Percentiles rank a stretch among this genome's conserved stretches.
phyloP scores from a whole-genome alignment of 2,329 filamentous ascomycete species.

The Furcasterigmium sp. region DNA sequence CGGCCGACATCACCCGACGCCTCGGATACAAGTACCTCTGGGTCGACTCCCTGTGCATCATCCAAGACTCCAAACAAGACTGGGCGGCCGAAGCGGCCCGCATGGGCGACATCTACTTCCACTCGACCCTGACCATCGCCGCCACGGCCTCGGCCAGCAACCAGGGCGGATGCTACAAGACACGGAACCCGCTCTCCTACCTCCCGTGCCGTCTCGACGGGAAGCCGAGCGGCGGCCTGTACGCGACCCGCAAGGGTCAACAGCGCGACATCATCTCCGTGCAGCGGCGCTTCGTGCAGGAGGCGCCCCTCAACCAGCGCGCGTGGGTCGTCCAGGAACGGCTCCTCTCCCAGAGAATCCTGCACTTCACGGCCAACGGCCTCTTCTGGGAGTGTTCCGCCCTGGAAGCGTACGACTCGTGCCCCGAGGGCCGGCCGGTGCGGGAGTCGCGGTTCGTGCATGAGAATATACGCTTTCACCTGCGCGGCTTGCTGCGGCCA shows the following conservation, averaged over 20 bases:
- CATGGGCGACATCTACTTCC: slow-evolving; percentile 10
- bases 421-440: too few species aligned
- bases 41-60: slow-evolving; percentile 14
- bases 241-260: too few species aligned
- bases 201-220: too few species aligned
- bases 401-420: too few species aligned
- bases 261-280: too few species aligned
- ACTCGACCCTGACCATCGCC: slow-evolving; percentile 9
- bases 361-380: slow-evolving; percentile 3
- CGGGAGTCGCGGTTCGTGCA: too few species aligned
- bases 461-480: too few species aligned
- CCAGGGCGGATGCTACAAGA: not conserved
- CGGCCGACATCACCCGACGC: slow-evolving; percentile 5
- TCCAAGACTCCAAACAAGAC: slow-evolving; percentile 11
- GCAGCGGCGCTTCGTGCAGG: too few species aligned
- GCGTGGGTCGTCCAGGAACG: slow-evolving; percentile 13
- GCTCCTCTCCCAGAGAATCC: slow-evolving; percentile 10
- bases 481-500: too few species aligned
- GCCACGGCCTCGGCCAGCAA: slow-evolving; percentile 6
- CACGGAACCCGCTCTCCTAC: too few species aligned
- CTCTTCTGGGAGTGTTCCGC: not conserved
- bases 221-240: too few species aligned
- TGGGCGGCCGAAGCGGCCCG: slow-evolving; percentile 11
- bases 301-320: not conserved
- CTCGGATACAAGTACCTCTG: slow-evolving; percentile 14